Percentiles rank a stretch among this genome's conserved stretches.
Conservation (phyloP, 225 moss, liverwort and hornwort genomes). For the Lunularia cruciata region DNA sequence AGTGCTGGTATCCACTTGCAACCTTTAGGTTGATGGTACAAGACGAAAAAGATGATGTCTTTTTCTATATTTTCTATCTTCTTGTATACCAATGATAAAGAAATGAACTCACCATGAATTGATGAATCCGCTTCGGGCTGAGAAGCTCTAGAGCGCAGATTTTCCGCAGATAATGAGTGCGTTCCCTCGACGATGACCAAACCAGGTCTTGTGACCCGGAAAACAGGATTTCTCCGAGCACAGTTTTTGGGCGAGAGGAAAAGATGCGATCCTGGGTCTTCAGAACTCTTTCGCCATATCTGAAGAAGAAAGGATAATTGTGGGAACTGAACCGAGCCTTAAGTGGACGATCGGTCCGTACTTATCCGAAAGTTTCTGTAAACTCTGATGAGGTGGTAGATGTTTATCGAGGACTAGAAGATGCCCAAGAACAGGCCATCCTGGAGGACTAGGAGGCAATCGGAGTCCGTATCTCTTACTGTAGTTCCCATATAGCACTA, state of each 20-base stretch:
- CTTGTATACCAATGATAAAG: too few relatives aligned
- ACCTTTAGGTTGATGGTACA: too few relatives aligned
- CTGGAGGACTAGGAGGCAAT: slow-evolving; percentile 19
- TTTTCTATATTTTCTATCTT: too few relatives aligned
- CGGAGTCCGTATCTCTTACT: too few relatives aligned
- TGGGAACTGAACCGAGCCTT: slow-evolving; percentile 30
- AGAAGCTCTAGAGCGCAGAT: slow-evolving; percentile 52
- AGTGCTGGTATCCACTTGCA: too few relatives aligned
- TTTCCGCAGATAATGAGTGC: slow-evolving; percentile 56
- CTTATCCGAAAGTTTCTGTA: slow-evolving; percentile 9
- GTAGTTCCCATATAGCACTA: too few relatives aligned
- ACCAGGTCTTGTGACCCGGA: slow-evolving; percentile 29
- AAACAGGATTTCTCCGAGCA: slow-evolving; percentile 9
- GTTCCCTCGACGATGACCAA: slow-evolving; percentile 27
- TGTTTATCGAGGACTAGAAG: slow-evolving; percentile 2
- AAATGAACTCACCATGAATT: too few relatives aligned
- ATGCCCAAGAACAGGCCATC: slow-evolving; percentile 15
- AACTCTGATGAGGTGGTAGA: slow-evolving; percentile 7
- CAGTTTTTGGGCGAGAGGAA: slow-evolving; percentile 30
- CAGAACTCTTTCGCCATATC: slow-evolving; percentile 41
- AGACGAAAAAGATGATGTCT: too few relatives aligned
- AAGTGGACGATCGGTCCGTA: slow-evolving; percentile 37
- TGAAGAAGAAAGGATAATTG: slow-evolving; percentile 45
- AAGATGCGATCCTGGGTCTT: slow-evolving; percentile 52
- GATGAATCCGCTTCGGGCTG: slow-evolving; percentile 26